These are phyloP conservation scores for Phytophthora rubi DNA, from an alignment of 352 stramenopile genomes.

Conservation along the genomic window DNA sequence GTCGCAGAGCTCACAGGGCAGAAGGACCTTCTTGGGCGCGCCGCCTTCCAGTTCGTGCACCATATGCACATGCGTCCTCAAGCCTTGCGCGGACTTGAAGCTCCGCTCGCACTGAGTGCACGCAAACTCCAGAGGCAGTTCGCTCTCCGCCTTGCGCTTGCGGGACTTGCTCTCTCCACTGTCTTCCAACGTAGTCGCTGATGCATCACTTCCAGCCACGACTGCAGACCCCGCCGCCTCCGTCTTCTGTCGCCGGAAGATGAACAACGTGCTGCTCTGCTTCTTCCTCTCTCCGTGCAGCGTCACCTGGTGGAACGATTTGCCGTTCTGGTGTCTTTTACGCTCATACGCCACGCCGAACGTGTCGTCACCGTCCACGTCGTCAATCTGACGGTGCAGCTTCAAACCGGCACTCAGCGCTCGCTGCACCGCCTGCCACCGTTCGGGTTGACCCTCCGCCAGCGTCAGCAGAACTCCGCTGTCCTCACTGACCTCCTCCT, in stretches of 20 bases:
- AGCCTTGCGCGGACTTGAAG: constrained; percentile 75
- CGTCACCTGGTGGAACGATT: constrained; percentile 83
- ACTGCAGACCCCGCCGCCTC: neutral
- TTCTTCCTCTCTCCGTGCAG: constrained; percentile 72
- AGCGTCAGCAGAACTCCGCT: constrained; percentile 69
- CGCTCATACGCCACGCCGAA: constrained; percentile 69
- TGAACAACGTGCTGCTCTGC: constrained; percentile 73
- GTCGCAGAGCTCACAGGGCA: constrained; percentile 55
- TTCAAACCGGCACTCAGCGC: constrained; percentile 48
- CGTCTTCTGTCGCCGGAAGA: constrained; percentile 41
- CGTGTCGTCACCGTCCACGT: constrained; percentile 48
- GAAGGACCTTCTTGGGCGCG: constrained; percentile 21
- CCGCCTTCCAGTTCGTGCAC: constrained; percentile 72
- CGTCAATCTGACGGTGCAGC: constrained; percentile 53
- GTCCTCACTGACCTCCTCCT: constrained; percentile 11
- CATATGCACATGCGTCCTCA: constrained; percentile 86
- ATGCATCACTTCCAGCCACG: neutral
- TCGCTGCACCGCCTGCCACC: constrained; percentile 74
- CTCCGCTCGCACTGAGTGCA: constrained; percentile 65
- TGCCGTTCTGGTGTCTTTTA: constrained; percentile 90
- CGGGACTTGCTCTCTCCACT: constrained; percentile 17
- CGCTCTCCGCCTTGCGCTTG: constrained; percentile 50
- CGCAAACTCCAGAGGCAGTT: constrained; percentile 35
- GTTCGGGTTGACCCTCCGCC: constrained; percentile 74
- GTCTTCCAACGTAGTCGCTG: neutral